Evolutionary conservation across 495 filamentous ascomycete genomes (phyloP), one percentile per base, ranked within the genome.

Genomic region (Penicillium parvum): DNA sequence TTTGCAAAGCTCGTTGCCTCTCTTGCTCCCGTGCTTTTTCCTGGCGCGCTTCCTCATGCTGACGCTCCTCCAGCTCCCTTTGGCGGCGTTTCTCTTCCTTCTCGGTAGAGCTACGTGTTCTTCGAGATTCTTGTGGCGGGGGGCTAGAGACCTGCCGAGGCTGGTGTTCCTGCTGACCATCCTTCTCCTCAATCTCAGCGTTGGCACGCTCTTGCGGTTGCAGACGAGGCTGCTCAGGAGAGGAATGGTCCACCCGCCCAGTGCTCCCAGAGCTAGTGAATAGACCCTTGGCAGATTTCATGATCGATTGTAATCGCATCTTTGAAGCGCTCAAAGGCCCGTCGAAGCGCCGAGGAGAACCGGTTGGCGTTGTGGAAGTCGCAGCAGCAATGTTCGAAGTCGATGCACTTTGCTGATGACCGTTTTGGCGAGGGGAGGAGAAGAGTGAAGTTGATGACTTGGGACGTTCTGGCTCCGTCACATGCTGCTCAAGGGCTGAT

Each of bases 241-340:
- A 68, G 4, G 76, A 78, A 9, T 68, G 65, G 43, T 84, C 80
- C 34, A 83, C 64, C 55, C 85, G 89, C 6, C 83, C 82, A 42
- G 89, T 72, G 33, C 82, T 80, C 17, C 86, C 88, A 53, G 85
- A 87, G 44, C 81, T 90, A 11, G 83, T 84, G 46, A 95, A 84
- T 30, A 94, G 74, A 12, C 82, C 86, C 57, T 85, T 89, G 10
- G 89, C 89, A 25, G 84, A 85, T 59, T 88, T 87, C 48, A 96
- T 71, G 39, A 94, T 87, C 7, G 89, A 92, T 28, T 88, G 88
- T 23, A 96, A 67, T 58, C 86, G 89, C 49, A 81, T 84, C 67
- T 94, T 96, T 12, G 90, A 89, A 34, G 89, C 85, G 58, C 87
- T 95, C 19, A 95, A 61, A 5, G 88, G 86, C 32, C 84, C 90